Percentiles rank a stretch among this genome's conserved stretches.
phyloP scores from a whole-genome alignment of 495 filamentous ascomycete species.

The Penicillium roqueforti region DNA sequence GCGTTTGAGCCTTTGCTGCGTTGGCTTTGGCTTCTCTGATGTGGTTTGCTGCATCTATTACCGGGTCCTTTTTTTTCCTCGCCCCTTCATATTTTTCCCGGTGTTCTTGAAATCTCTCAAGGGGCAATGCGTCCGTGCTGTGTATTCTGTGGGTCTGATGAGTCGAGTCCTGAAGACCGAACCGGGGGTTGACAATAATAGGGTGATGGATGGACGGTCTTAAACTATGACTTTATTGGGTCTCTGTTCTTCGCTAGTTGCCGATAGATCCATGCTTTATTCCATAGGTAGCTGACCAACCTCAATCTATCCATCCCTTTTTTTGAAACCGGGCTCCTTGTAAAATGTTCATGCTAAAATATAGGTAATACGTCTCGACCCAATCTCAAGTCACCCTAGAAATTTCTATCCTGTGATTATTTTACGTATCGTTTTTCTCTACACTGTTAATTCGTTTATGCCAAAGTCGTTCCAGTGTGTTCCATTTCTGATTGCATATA shows the following conservation, averaged over 20 bases:
- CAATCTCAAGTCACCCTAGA: no score
- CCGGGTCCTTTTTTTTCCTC: neutral
- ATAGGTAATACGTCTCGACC: neutral
- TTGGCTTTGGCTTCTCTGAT: conserved; percentile 13
- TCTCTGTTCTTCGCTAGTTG: neutral
- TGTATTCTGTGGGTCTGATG: conserved; percentile 4
- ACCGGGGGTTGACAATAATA: conserved; percentile 8
- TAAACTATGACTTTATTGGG: conserved; percentile 7
- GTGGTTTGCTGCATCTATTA: conserved; percentile 7
- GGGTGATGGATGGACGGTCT: conserved; percentile 10
- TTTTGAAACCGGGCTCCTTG: neutral
- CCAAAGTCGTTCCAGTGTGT: no score
- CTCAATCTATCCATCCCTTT: conserved; percentile 17
- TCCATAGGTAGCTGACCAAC: conserved; percentile 5
- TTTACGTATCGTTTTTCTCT: no score
- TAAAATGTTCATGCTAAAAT: neutral
- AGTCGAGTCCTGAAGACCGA: neutral
- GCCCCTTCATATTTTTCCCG: neutral
- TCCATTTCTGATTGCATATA: no score
- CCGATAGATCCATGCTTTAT: neutral
- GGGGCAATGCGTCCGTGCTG: conserved; percentile 1
- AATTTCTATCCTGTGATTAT: no score
- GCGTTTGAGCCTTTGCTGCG: conserved; percentile 12
- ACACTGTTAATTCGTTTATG: no score
- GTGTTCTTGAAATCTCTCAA: conserved; percentile 13